A percentile compares a stretch with the other conserved stretches of the same genome.
Evolutionary conservation across 2,329 filamentous ascomycete species (phyloP).

Genomic region (Paraphoma chrysanthemicola): DNA sequence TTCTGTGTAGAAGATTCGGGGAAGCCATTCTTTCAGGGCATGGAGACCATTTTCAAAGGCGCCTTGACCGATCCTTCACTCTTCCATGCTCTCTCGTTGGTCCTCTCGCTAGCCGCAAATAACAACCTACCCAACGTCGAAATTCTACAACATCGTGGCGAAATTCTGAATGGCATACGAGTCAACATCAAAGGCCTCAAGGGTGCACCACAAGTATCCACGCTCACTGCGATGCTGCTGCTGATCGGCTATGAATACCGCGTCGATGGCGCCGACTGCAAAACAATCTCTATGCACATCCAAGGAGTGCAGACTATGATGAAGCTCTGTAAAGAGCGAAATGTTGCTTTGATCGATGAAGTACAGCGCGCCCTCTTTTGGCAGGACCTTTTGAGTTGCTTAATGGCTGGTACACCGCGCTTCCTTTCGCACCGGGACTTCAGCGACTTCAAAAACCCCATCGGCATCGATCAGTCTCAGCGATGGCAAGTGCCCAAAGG

Average conservation of each 20-base stretch:
- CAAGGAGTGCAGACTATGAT: constrained; percentile 15
- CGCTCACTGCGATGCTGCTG: constrained; percentile 24
- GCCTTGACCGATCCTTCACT: constrained; percentile 21
- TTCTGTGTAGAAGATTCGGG: constrained; percentile 19
- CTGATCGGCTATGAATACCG: constrained; percentile 26
- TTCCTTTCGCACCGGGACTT: constrained; percentile 18
- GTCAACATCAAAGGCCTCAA: constrained; percentile 7
- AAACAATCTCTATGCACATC: constrained; percentile 19
- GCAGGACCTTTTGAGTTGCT: constrained; percentile 24
- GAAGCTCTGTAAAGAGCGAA: constrained; percentile 5
- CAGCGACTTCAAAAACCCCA: constrained; percentile 3
- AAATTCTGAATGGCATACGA: constrained; percentile 14
- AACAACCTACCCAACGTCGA: constrained; percentile 19
- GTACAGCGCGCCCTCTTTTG: constrained; percentile 22
- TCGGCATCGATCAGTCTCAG: not conserved
- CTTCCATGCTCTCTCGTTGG: constrained; percentile 25
- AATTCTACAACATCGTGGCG: constrained; percentile 17
- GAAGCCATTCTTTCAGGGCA: constrained; percentile 16
- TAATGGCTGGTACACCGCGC: constrained; percentile 15
- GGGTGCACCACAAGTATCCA: constrained; percentile 15
- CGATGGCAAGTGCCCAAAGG: constrained; percentile 7
- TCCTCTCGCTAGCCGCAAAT: constrained; percentile 19
- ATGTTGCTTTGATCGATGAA: constrained; percentile 7
- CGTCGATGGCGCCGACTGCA: constrained; percentile 12
- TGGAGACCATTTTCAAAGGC: constrained; percentile 23